phyloP scores from a whole-genome alignment of 2,329 filamentous ascomycete species.

The Stagonosporopsis rhizophila region DNA sequence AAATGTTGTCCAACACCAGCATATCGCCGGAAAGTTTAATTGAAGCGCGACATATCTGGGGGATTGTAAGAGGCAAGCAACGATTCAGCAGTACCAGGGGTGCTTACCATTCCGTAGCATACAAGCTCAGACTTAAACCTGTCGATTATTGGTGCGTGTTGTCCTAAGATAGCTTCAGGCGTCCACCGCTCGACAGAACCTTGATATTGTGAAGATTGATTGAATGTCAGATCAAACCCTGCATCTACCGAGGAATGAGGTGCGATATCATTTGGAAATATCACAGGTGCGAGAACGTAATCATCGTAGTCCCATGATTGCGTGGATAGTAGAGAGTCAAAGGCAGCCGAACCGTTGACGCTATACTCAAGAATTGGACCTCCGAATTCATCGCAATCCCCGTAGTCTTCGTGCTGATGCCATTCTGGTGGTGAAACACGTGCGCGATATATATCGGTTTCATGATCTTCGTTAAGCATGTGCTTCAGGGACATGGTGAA shows the following conservation, averaged over 20 bases:
- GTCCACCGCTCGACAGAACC: not conserved
- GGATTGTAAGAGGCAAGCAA: not conserved
- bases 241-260: not conserved
- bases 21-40: slow-evolving; percentile 36
- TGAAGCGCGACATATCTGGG: slow-evolving; percentile 26
- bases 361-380: not conserved
- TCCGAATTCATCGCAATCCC: not conserved
- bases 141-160: not conserved
- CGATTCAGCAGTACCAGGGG: not conserved
- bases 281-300: too few relatives aligned
- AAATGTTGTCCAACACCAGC: slow-evolving; percentile 25
- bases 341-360: not conserved
- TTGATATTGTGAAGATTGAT: not conserved
- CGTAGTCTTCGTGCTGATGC: not conserved
- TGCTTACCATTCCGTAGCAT: not conserved
- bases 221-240: not conserved
- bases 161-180: not conserved
- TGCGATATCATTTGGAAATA: not conserved
- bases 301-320: not conserved
- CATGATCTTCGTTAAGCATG: slow-evolving; percentile 30
- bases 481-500: slow-evolving; percentile 36
- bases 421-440: not conserved
- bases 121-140: not conserved
- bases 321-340: not conserved
- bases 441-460: not conserved